phyloP scores from a whole-genome alignment of 1,284 basidiomycete genomes.

The Cryptococcus sp. region DNA sequence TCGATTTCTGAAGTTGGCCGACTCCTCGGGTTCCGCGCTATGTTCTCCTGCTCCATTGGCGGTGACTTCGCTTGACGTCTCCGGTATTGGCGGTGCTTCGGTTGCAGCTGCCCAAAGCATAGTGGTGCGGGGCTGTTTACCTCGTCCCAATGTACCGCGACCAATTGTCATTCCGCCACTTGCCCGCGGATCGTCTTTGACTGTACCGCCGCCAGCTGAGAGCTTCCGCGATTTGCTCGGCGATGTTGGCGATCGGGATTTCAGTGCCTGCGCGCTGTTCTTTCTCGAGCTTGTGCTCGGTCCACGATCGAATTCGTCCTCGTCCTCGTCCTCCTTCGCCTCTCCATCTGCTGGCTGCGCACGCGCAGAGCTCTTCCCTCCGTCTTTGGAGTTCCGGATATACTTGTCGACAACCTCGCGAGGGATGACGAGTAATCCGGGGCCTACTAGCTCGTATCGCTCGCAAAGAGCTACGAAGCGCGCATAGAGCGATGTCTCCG shows the following conservation, averaged over 20 bases:
- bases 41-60: not conserved
- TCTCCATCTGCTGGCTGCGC: constrained; percentile 22
- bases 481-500: constrained; percentile 85
- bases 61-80: not conserved
- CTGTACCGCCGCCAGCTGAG: not conserved
- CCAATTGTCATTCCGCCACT: constrained; percentile 11
- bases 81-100: constrained; percentile 6
- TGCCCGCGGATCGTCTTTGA: not conserved
- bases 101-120: constrained; percentile 33
- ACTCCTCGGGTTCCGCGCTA: not conserved
- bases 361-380: constrained; percentile 15
- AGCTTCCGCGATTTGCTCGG: not conserved
- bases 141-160: constrained; percentile 26
- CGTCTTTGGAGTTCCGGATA: constrained; percentile 1
- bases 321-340: constrained; percentile 7
- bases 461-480: constrained; percentile 83
- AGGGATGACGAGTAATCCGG: constrained; percentile 79
- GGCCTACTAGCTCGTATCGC: constrained; percentile 74
- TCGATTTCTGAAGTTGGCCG: constrained; percentile 5
- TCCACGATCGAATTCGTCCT: constrained; percentile 11
- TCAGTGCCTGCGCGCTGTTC: not conserved
- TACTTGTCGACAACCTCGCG: constrained; percentile 20
- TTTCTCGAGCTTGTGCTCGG: not conserved
- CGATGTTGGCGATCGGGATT: not conserved
- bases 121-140: constrained; percentile 34